Conservation (phyloP, 2,329 filamentous ascomycete species). For the Fusarium foetens region DNA sequence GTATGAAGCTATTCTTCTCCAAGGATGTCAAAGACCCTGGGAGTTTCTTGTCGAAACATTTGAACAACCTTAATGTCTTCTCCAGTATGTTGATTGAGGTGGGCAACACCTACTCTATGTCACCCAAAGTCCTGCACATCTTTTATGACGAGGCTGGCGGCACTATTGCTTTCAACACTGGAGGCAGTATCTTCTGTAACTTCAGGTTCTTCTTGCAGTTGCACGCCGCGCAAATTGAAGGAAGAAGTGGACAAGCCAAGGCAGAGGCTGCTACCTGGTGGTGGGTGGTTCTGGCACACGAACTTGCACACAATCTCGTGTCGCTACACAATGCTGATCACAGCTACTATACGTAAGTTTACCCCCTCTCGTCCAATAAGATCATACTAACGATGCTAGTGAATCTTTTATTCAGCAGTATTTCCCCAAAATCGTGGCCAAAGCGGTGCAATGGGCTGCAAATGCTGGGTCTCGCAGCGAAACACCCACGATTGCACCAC, state of each 20-base stretch:
- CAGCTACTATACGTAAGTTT: slow-evolving; percentile 79
- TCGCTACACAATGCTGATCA: slow-evolving; percentile 79
- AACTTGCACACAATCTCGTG: slow-evolving; percentile 94
- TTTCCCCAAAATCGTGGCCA: slow-evolving; percentile 74
- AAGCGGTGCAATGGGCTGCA: slow-evolving; percentile 55
- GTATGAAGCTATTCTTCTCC: slow-evolving; percentile 78
- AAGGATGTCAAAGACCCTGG: slow-evolving; percentile 60
- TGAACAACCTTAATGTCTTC: slow-evolving; percentile 74
- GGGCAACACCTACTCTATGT: slow-evolving; percentile 77
- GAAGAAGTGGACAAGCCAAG: slow-evolving; percentile 56
- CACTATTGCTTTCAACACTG: slow-evolving; percentile 92
- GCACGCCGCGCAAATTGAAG: slow-evolving; percentile 66
- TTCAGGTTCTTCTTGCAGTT: slow-evolving; percentile 85
- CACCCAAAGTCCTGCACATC: slow-evolving; percentile 77
- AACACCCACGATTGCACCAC: slow-evolving; percentile 13
- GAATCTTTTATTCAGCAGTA: slow-evolving; percentile 84
- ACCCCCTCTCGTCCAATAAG: background rate
- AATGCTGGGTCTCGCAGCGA: slow-evolving; percentile 10
- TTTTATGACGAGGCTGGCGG: slow-evolving; percentile 83
- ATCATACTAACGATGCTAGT: slow-evolving; percentile 51
- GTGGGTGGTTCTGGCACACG: slow-evolving; percentile 96
- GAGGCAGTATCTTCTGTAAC: slow-evolving; percentile 93
- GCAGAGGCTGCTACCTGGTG: slow-evolving; percentile 83
- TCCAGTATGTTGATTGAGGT: slow-evolving; percentile 75
- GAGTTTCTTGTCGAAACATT: slow-evolving; percentile 69